Evolutionary conservation across 345 rosid genomes (phyloP), one percentile per base, ranked within the genome.

Genomic region (Populus simonii): DNA sequence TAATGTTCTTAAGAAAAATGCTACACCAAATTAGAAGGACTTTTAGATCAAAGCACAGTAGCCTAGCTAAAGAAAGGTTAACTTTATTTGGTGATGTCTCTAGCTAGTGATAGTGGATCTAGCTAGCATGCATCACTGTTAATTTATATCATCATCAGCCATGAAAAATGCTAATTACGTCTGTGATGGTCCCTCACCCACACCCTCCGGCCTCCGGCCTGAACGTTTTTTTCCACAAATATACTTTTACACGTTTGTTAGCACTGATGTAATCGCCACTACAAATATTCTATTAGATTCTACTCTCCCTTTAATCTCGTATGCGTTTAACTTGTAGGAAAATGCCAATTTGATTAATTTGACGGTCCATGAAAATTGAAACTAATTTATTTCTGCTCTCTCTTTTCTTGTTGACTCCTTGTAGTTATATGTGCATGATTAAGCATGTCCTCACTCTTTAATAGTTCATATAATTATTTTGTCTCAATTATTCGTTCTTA

Each of bases 131-230:
- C 18, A 33, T 71, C n/a, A 63, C 78, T 43, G 59, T 67, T 41
- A 3, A 17, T 43, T 51, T 35, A 6, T 38, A 23, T 74, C 16
- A 25, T 27, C 7, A 35, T 47, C 36, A 59, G 18, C 74, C 74
- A 69, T 61, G 69, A 77, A 61, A 61, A 9, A 16, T 39, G 70
- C 20, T 69, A 11, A 43, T 70, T 70, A 41, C 62, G 70, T 59
- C 38, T 20, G 74, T 68, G 31, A 36, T 59, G 70, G 69, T 69
- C 78, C 78, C 76, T 57, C 5, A 9, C 11, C 12, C 7, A 6
- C 43, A 12, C 20, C 18, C 71, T 8, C 23, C 18, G 9, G 27
- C 18, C 71, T 8, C 23, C 18, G 9, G 27, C 27, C 3, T 62
- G 2, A 20, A 22, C 12, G 11, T 61, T 25, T 41, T 41, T 41